phyloP scores from a whole-genome alignment of 1,139 yeast genomes.

The Nadsonia commutata region DNA sequence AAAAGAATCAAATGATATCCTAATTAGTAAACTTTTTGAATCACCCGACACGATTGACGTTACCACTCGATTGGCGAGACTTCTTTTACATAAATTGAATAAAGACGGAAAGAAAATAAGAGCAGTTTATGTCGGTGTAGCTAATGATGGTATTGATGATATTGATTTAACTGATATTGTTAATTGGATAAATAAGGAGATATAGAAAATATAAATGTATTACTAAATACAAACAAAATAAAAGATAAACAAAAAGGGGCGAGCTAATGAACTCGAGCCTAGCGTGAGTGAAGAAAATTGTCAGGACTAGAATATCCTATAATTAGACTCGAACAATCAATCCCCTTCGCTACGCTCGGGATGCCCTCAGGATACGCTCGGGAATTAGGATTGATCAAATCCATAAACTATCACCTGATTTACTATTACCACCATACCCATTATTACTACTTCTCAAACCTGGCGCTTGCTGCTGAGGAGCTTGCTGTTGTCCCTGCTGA shows the following conservation, averaged over 20 bases:
- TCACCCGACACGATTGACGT: not conserved
- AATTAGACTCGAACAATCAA: no score
- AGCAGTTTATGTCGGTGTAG: not conserved
- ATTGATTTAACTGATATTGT: not conserved
- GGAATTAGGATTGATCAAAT: not conserved
- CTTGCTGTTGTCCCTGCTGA: slow-evolving; percentile 3
- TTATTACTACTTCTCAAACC: slow-evolving; percentile 1
- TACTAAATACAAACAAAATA: not conserved
- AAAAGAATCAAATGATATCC: not conserved
- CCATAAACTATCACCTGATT: slow-evolving; percentile 1
- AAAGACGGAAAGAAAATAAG: not conserved
- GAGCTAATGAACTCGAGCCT: no score
- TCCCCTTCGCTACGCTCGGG: no score
- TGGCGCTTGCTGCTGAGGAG: slow-evolving; percentile 12
- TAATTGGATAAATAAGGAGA: not conserved
- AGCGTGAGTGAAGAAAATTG: no score
- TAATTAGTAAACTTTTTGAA: not conserved
- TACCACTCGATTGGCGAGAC: not conserved
- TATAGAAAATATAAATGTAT: not conserved
- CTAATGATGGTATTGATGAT: not conserved
- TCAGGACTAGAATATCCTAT: no score
- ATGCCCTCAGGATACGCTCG: no score
- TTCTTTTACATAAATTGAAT: not conserved
- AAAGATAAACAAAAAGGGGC: not conserved
- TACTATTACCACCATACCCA: not conserved